A percentile compares a stretch with the other conserved stretches of the same genome.
Conservation (phyloP, 345 rosid species). For the Turnera subulata region DNA sequence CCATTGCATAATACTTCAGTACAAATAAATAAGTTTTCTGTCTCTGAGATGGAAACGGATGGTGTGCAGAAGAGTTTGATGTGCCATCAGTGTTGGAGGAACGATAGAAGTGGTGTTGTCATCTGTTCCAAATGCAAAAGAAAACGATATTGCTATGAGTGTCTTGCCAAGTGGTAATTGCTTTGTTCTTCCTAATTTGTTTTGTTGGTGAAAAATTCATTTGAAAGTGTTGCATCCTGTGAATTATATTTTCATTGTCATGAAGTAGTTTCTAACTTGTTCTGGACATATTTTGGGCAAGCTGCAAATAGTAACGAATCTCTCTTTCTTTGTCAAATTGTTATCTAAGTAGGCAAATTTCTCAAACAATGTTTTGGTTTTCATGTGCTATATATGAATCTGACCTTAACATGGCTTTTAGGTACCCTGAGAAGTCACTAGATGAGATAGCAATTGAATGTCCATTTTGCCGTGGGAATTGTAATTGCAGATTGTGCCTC, state of each 20-base stretch:
- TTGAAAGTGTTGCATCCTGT: not conserved
- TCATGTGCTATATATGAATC: slow-evolving; percentile 6
- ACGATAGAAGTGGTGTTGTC: slow-evolving; percentile 27
- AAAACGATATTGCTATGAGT: slow-evolving; percentile 51
- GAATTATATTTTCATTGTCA: too few relatives aligned
- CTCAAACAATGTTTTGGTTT: slow-evolving; percentile 6
- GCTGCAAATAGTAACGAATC: too few relatives aligned
- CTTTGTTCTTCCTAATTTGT: not conserved
- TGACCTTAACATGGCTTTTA: slow-evolving; percentile 20
- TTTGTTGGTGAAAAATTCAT: not conserved
- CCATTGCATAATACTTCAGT: too few relatives aligned
- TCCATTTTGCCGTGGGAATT: slow-evolving; percentile 48
- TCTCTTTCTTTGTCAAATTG: too few relatives aligned
- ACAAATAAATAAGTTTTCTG: not conserved
- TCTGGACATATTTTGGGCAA: too few relatives aligned
- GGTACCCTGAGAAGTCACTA: slow-evolving; percentile 46
- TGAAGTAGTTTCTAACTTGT: too few relatives aligned
- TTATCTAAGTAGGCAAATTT: too few relatives aligned
- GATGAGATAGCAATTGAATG: slow-evolving; percentile 41
- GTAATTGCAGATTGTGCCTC: slow-evolving; percentile 55
- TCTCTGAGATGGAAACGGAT: too few relatives aligned
- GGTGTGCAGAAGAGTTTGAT: slow-evolving; percentile 23
- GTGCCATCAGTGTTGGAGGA: slow-evolving; percentile 52
- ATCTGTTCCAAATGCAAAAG: slow-evolving; percentile 39
- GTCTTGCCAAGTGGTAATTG: slow-evolving; percentile 49